Conservation (phyloP, 805 yeast species). For the Cyberlindnera lachancei region DNA sequence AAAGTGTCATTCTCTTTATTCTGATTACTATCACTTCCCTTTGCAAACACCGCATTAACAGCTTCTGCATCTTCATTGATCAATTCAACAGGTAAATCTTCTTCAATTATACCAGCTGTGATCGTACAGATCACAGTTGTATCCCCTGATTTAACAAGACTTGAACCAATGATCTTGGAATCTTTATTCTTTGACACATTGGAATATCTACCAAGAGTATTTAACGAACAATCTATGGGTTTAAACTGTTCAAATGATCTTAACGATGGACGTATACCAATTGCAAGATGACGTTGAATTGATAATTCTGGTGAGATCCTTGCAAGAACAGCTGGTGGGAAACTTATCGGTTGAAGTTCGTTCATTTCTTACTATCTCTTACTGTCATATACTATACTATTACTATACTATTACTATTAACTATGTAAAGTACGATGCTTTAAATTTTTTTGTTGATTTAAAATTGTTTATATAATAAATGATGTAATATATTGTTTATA, state of each 20-base stretch:
- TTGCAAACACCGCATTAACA: constrained; percentile 24
- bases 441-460: too few species aligned
- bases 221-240: constrained; percentile 38
- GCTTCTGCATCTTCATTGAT: constrained; percentile 33
- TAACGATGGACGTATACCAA: constrained; percentile 70
- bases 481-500: too few species aligned
- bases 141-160: constrained; percentile 62
- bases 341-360: constrained; percentile 37
- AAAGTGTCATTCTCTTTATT: constrained; percentile 19
- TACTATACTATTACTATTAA: too few species aligned
- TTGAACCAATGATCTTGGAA: constrained; percentile 51
- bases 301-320: constrained; percentile 82
- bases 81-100: constrained; percentile 33
- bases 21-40: constrained; percentile 25
- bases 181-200: constrained; percentile 23
- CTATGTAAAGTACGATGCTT: too few species aligned
- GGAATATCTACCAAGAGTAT: constrained; percentile 30
- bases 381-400: too few species aligned
- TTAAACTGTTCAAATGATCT: constrained; percentile 70
- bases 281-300: constrained; percentile 66
- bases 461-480: too few species aligned
- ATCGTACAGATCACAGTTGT: constrained; percentile 68
- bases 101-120: constrained; percentile 60
- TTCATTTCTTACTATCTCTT: constrained; percentile 1
- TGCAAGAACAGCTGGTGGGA: constrained; percentile 78